Base-by-base conservation (phyloP, 225 moss, liverwort and hornwort species). In the Neckera pumila region DNA sequence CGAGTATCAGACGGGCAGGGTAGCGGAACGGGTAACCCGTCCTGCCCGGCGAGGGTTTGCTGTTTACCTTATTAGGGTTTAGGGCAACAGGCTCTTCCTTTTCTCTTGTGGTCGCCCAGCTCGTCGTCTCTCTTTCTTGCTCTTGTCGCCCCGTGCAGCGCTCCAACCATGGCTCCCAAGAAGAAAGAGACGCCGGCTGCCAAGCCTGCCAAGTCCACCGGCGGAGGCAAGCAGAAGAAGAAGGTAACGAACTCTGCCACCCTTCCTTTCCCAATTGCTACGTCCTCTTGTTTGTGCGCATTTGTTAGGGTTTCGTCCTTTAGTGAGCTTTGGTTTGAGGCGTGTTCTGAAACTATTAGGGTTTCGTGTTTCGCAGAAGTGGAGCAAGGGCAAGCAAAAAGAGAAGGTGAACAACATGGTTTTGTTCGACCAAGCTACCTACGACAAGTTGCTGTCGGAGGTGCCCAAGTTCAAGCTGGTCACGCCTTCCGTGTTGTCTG, bases 181-280 rank as follows among this genome's bases (percentile, higher is more conserved):
- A 98, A 98, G 92, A 96, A 95, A 86, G 93, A 96, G 88, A 86
- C 95, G 63, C 91, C 95, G 16, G 87, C 96, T 38, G 45, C 95
- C 43, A 98, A 98, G 93, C 96, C 97, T 61, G 96, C 96, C 64
- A 98, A 98, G 95, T 96, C 96, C 88, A 91, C 88, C 79, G 97
- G 96, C 64, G 97, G 97, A 79, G 97, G 97, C 88, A 98, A 98
- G 95, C 97, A 98, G 93, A 98, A 98, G 97, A 98, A 98, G 95
- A 98, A 98, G 95, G 96, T 96, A 42, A 34, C 47, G 23, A 63
- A 42, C 26, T 23, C 71, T 76, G 80, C 2, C 21, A 23, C 36
- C 3, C 12, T 25, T 40, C 36, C 5, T 78, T n/a, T 49, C 20
- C 4, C 63, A 19, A 15, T 36, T 70, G 5, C 66, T 47, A 43